Base-by-base conservation (phyloP, 2,329 filamentous ascomycete species). In the Exutisphaerella laricina region DNA sequence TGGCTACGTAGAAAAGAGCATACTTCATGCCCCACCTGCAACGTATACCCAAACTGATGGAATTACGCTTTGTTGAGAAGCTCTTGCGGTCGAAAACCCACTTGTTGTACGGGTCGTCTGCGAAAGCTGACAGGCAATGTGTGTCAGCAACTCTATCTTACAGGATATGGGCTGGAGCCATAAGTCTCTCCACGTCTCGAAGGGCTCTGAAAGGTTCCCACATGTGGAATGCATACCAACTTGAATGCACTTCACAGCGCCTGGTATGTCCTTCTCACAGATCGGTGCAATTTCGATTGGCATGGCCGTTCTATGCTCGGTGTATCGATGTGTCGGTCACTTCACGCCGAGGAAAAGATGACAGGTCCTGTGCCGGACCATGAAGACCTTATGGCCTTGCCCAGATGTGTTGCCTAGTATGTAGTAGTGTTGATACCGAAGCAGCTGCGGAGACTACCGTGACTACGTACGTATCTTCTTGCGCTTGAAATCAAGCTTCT, bases 1-100 rank as follows among this genome's bases (percentile, higher is more conserved):
- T 84, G 7, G 80, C 80, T 45, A 86, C 79, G 53, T 83, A 77
- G 65, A 86, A 84, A 26, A 84, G 73, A 39, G 76, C 80, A 58
- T 83, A 79, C 39, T 74, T 71, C 60, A 87, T 83, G 18, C 83
- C 82, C 78, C 82, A 86, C 50, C 70, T 69, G 65, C 82, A 85
- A 39, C 84, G 76, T 1, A 83, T 75, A 2, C 71, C 73, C 12
- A 85, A 70, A 10, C 80, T 84, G 22, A 73, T 73, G 45, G 74
- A 73, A 56, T 85, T 85, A 21, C 82, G 74, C 34, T 69, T 58
- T 12, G 70, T 60, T 41, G 75, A 75, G 64, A 83, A 81, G 12
- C 35, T 45, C 7, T 43, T n/a, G 26, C 34, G 21, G 64, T 66
- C 57, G 46, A 78, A 84, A 5, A 80, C 72, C 80, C 80, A 85